A percentile compares a stretch with the other conserved stretches of the same genome.
These are phyloP conservation scores for Whalleya microplaca DNA, from an alignment of 2,329 filamentous ascomycete species.

Conservation along the genomic window DNA sequence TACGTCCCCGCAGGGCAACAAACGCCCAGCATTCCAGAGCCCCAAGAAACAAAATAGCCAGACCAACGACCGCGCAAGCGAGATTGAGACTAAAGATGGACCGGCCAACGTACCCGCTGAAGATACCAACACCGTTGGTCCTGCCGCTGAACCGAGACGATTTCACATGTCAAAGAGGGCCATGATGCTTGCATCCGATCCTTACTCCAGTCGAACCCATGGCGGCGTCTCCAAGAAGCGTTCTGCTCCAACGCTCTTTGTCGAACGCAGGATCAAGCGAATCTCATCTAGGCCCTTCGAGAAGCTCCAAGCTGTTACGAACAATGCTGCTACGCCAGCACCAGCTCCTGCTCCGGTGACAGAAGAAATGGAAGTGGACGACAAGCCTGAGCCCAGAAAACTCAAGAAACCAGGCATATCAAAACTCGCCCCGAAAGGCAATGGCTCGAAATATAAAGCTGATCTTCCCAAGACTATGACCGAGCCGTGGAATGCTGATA, in stretches of 20 bases:
- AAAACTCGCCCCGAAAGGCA: constrained; percentile 27
- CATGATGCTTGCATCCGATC: constrained; percentile 39
- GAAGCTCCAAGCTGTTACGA: constrained; percentile 26
- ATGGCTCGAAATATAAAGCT: constrained; percentile 25
- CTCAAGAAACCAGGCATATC: constrained; percentile 42
- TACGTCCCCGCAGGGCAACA: constrained; percentile 47
- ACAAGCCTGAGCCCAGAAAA: constrained; percentile 31
- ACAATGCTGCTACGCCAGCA: constrained; percentile 9
- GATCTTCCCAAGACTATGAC: constrained; percentile 36
- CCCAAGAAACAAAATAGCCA: constrained; percentile 17
- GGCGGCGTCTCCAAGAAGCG: constrained; percentile 47
- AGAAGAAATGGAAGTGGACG: constrained; percentile 32
- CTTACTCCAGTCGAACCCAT: constrained; percentile 30
- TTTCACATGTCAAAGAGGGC: constrained; percentile 60
- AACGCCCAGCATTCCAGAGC: constrained; percentile 32
- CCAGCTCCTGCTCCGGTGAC: constrained; percentile 5
- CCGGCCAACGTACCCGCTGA: constrained; percentile 1
- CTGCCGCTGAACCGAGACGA: constrained; percentile 47
- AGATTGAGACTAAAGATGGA: constrained; percentile 12
- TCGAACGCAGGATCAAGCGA: constrained; percentile 52
- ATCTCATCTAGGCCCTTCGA: constrained; percentile 29
- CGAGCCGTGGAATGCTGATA: constrained; percentile 44
- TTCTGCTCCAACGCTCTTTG: constrained; percentile 54
- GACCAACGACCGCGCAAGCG: constrained; percentile 6
- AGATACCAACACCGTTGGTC: constrained; percentile 7